Evolutionary conservation across 1,284 basidiomycete genomes (phyloP).

Genomic region (Ganoderma boninense): DNA sequence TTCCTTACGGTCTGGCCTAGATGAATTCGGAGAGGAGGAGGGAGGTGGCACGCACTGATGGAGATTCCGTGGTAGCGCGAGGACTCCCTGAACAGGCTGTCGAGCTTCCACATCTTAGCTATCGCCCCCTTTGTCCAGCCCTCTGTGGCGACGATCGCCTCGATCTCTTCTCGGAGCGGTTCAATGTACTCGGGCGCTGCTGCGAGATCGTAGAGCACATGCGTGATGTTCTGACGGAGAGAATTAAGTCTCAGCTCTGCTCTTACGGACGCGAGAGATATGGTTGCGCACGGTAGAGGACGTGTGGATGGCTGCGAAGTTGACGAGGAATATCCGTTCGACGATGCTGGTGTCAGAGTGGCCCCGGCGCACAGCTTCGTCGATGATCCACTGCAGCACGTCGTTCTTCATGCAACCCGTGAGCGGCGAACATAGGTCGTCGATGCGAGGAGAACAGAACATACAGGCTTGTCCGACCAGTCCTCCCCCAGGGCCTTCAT

Average conservation of each 20-base stretch:
- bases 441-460: slow-evolving; percentile 2
- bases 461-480: slow-evolving; percentile 37
- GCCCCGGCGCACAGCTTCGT: slow-evolving; percentile 31
- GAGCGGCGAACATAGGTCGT: neutral
- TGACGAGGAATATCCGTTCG: slow-evolving; percentile 38
- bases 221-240: slow-evolving; percentile 44
- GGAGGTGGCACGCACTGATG: slow-evolving; percentile 23
- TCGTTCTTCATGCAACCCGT: slow-evolving; percentile 32
- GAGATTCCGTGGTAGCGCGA: slow-evolving; percentile 46
- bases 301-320: slow-evolving; percentile 46
- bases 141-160: slow-evolving; percentile 44
- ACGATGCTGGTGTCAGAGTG: slow-evolving; percentile 32
- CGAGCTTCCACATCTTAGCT: slow-evolving; percentile 56
- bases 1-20: too few relatives aligned
- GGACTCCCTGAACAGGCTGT: slow-evolving; percentile 61
- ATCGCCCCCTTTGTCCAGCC: slow-evolving; percentile 57
- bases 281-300: slow-evolving; percentile 39
- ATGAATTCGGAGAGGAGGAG: too few relatives aligned
- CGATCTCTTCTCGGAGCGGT: slow-evolving; percentile 55
- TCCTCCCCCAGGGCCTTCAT: slow-evolving; percentile 30
- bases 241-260: too few relatives aligned
- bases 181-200: slow-evolving; percentile 48
- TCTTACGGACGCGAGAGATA: too few relatives aligned
- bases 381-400: slow-evolving; percentile 40
- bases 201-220: slow-evolving; percentile 51